Evolutionary conservation across 768 basidiomycete genomes (phyloP).

Genomic region (Calocera viscosa): DNA sequence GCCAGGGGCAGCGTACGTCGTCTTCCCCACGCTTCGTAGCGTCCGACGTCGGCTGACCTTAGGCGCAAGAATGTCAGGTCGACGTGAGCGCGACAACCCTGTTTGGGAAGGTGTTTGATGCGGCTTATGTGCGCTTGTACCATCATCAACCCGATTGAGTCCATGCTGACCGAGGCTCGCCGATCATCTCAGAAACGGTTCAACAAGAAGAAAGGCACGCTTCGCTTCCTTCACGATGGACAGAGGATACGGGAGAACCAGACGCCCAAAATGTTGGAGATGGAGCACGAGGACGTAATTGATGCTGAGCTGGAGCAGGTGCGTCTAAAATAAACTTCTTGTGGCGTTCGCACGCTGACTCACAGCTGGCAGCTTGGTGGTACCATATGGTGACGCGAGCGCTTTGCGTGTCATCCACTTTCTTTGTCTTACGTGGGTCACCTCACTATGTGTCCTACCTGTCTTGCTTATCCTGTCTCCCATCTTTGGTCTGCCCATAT

Average conservation of each 20-base stretch:
- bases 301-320: conserved; percentile 37
- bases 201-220: conserved; percentile 9
- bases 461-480: no score
- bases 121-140: neutral
- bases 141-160: neutral
- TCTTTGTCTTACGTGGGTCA: no score
- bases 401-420: neutral
- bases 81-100: conserved; percentile 5
- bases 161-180: neutral
- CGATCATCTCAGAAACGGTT: neutral
- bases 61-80: neutral
- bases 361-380: neutral
- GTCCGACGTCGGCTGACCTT: neutral
- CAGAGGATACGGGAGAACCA: conserved; percentile 74
- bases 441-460: no score
- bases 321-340: neutral
- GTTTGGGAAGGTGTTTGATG: neutral
- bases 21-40: neutral
- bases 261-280: conserved; percentile 69
- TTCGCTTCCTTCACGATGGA: conserved; percentile 80
- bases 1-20: neutral
- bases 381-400: neutral
- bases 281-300: conserved; percentile 79
- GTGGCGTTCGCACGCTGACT: neutral
- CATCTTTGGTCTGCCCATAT: no score